Evolutionary conservation across 139 green algal species (phyloP).

Genomic region (Zygnema circumcarinatum): DNA sequence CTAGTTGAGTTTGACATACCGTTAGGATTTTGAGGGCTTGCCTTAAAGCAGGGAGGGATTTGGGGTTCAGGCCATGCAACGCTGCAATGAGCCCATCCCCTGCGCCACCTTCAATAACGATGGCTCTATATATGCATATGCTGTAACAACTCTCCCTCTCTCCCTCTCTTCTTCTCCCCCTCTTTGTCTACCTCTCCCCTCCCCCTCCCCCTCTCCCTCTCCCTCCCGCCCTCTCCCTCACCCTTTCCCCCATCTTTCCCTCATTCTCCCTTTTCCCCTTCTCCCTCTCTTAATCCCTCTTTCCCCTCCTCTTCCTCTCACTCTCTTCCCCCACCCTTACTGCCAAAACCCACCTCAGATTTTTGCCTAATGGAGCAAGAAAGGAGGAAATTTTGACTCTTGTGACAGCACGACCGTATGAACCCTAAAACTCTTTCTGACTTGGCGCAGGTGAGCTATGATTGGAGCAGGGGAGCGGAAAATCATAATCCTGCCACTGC

Average conservation of each 20-base stretch:
- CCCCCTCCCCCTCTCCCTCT: too few species aligned
- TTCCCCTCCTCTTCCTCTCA: too few species aligned
- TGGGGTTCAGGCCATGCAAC: conserved; percentile 72
- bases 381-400: too few species aligned
- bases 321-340: too few species aligned
- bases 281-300: too few species aligned
- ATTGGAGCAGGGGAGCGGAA: conserved; percentile 87
- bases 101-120: conserved; percentile 86
- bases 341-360: too few species aligned
- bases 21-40: neutral
- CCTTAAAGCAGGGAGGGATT: neutral
- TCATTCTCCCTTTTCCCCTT: too few species aligned
- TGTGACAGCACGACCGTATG: too few species aligned
- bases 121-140: conserved; percentile 91
- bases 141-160: conserved; percentile 60
- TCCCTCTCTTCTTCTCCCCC: neutral
- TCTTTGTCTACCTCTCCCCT: neutral
- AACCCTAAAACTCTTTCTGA: too few species aligned
- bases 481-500: conserved; percentile 72
- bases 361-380: too few species aligned
- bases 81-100: conserved; percentile 80
- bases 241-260: neutral
- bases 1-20: too few species aligned
- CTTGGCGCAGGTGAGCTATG: conserved; percentile 77
- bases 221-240: neutral